Evolutionary conservation across 139 green algal species (phyloP), one percentile per base, ranked within the genome.

Genomic region (Chlorella sp.): DNA sequence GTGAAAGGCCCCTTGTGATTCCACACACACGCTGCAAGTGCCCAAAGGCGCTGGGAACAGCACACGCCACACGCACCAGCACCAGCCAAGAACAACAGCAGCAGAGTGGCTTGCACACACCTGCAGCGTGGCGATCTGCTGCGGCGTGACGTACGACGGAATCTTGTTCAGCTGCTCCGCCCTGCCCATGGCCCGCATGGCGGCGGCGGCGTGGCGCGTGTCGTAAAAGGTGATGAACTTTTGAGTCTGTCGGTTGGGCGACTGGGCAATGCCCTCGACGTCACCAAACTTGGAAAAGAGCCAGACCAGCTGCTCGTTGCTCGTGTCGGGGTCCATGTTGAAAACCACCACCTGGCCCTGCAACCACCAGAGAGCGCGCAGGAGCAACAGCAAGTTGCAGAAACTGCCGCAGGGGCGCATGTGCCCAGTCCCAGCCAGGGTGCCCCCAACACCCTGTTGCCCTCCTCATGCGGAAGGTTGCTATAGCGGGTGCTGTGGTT

Each of bases 161-260:
- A 85, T 64, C 64, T 80, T 80, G 59, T 71, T 75, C 2, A 85
- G 75, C 31, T 82, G 72, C 77, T 87, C 84, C 5, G 85, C 88
- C 5, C 77, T 73, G 71, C 88, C 85, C 79, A 92, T 86, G 4
- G 82, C 86, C 5, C 74, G 70, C 61, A 90, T 75, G 3, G 86
- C 89, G 2, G 78, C 75, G 23, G 78, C 77, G 14, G 84, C 87
- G 68, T 90, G 82, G 14, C 89, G 80, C 31, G 86, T 78, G 69
- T 98, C 94, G 65, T 91, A 98, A 36, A 91, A 98, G 69, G 97
- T 91, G 1, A 97, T 85, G 49, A 96, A 89, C 80, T 91, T 92
- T 66, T 93, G 88, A 70, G 80, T 85, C 35, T 75, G 67, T 62
- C 89, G 79, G 34, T 88, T 64, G 3, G 80, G 82, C 14, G 79